phyloP scores from a whole-genome alignment of 768 basidiomycete genomes.

The Peribolospora baueri region DNA sequence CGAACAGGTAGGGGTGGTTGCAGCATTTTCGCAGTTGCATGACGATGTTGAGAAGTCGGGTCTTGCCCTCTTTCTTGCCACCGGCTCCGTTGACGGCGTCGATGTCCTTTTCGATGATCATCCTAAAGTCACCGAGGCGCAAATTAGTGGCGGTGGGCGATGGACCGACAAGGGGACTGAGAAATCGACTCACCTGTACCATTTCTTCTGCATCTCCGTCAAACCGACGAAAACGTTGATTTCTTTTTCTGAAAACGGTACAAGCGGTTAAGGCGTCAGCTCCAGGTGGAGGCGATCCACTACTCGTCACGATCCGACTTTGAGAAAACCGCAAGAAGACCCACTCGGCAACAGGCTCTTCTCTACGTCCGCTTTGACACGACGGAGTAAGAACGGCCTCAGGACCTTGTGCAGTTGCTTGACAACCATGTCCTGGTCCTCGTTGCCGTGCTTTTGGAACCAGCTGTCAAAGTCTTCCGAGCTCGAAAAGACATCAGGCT shows the following conservation, averaged over 20 bases:
- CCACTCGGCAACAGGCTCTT: constrained; percentile 63
- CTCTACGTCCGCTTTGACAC: constrained; percentile 92
- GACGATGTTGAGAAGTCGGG: constrained; percentile 90
- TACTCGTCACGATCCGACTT: too few species aligned
- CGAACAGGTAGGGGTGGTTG: constrained; percentile 75
- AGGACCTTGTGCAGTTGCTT: constrained; percentile 93
- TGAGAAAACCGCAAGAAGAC: constrained; percentile 8
- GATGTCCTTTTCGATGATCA: constrained; percentile 88
- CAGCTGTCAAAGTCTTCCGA: constrained; percentile 81
- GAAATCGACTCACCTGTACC: constrained; percentile 39
- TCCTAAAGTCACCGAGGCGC: constrained; percentile 12
- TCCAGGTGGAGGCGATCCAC: too few species aligned
- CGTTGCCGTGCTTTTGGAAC: constrained; percentile 41
- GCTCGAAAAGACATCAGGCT: constrained; percentile 82
- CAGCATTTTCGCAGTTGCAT: constrained; percentile 65
- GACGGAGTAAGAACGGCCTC: constrained; percentile 71
- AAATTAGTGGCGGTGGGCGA: too few species aligned
- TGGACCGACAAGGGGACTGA: background rate
- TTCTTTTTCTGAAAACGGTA: constrained; percentile 39
- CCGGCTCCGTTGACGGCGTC: constrained; percentile 78
- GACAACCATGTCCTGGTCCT: constrained; percentile 61
- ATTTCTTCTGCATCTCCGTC: constrained; percentile 91
- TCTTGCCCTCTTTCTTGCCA: constrained; percentile 97
- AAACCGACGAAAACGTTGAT: constrained; percentile 95
- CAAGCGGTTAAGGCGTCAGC: constrained; percentile 20